These are phyloP conservation scores for Apiotrichum laibachii DNA, from an alignment of 1,284 basidiomycete species.

Conservation along the genomic window DNA sequence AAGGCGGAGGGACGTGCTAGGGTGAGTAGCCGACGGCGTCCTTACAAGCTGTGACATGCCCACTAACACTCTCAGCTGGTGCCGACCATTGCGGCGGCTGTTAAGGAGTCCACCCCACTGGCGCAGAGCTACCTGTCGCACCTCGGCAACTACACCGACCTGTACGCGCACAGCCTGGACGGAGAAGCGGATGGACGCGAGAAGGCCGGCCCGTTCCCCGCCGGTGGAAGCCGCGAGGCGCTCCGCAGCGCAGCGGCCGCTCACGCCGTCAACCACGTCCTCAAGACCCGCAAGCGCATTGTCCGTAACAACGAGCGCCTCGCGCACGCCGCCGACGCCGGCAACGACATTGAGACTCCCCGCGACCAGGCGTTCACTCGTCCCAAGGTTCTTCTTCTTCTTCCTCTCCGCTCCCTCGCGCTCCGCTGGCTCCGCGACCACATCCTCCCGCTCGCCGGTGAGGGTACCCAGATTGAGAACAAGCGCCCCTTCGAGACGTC, in stretches of 20 bases:
- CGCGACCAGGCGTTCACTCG: conserved; percentile 98
- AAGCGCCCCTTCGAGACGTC: conserved; percentile 75
- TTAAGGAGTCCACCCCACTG: conserved; percentile 46
- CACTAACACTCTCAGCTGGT: conserved; percentile 53
- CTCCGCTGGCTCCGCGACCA: conserved; percentile 67
- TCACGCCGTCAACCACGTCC: conserved; percentile 79
- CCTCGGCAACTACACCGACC: conserved; percentile 61
- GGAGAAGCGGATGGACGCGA: conserved; percentile 49
- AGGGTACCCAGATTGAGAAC: conserved; percentile 75
- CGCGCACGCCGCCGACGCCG: conserved; percentile 57
- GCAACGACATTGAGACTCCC: conserved; percentile 59
- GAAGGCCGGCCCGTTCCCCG: conserved; percentile 24
- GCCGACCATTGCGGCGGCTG: conserved; percentile 56
- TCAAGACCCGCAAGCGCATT: conserved; percentile 88
- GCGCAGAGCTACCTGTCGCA: conserved; percentile 61
- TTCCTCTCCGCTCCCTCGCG: conserved; percentile 88
- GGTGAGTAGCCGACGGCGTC: conserved; percentile 26
- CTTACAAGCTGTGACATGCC: background rate
- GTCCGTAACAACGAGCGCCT: conserved; percentile 92
- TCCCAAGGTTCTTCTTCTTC: conserved; percentile 85
- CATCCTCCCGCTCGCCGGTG: conserved; percentile 65
- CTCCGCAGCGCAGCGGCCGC: conserved; percentile 67
- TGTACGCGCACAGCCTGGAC: conserved; percentile 66
- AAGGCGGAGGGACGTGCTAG: conserved; percentile 32
- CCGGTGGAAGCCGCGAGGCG: conserved; percentile 47